Evolutionary conservation across 768 basidiomycete genomes (phyloP).

Genomic region (Lanmaoa pseudosensibilis): DNA sequence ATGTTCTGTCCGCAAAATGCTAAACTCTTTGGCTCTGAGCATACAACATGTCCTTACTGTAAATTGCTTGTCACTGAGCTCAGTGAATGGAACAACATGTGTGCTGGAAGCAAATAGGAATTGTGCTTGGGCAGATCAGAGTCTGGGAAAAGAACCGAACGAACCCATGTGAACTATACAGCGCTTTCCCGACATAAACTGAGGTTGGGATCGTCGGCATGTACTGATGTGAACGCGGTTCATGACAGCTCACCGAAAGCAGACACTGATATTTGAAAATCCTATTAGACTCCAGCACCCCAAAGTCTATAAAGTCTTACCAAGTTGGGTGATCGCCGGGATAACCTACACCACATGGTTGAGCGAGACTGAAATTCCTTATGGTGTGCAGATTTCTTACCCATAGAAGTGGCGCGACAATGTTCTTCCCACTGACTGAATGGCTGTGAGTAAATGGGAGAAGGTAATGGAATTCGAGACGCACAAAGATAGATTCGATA

Average conservation of each 20-base stretch:
- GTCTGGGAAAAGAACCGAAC: background rate
- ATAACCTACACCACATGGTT: too few relatives aligned
- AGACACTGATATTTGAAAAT: background rate
- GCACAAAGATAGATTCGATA: slow-evolving; percentile 15
- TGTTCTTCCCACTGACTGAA: slow-evolving; percentile 7
- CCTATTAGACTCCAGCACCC: background rate
- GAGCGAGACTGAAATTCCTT: too few relatives aligned
- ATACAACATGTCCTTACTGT: background rate
- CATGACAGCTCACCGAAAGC: background rate
- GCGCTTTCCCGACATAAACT: background rate
- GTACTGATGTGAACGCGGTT: background rate
- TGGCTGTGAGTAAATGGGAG: background rate
- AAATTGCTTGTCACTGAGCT: background rate
- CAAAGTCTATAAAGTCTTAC: too few relatives aligned
- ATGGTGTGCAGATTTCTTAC: background rate
- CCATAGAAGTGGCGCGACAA: background rate
- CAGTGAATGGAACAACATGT: background rate
- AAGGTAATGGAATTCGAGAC: background rate
- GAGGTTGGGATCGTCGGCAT: background rate
- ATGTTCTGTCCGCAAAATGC: background rate
- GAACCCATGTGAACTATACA: background rate
- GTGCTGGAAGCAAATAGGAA: background rate
- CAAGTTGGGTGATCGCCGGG: too few relatives aligned
- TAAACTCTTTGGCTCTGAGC: background rate
- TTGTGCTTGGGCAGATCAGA: too few relatives aligned